A percentile compares a stretch with the other conserved stretches of the same genome.
These are phyloP conservation scores for Penicillium thymicola DNA, from an alignment of 2,329 filamentous ascomycete genomes.

Conservation along the genomic window DNA sequence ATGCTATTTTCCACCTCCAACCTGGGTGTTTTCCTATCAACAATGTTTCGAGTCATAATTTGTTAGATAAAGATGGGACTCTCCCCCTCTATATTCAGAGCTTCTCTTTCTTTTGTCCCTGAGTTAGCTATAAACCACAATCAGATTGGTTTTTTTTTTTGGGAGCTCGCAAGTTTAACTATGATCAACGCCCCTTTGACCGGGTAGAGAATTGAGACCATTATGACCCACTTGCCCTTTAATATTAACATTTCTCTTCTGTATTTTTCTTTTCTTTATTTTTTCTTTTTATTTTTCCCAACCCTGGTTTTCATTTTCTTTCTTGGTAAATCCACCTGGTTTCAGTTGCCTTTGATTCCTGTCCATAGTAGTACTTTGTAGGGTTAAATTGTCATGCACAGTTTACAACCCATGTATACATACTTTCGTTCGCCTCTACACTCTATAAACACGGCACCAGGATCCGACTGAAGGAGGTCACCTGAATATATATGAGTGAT, in stretches of 20 bases:
- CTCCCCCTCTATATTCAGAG: not conserved
- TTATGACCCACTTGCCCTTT: not conserved
- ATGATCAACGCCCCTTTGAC: conserved; percentile 15
- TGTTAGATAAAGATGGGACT: conserved; percentile 15
- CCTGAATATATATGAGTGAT: not conserved
- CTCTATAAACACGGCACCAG: not conserved
- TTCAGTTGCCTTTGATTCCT: conserved; percentile 1
- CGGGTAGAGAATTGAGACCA: not conserved
- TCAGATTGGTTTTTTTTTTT: not conserved
- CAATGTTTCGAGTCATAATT: not conserved
- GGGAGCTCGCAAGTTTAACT: conserved; percentile 6
- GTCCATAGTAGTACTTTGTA: not conserved
- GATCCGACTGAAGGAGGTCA: not conserved
- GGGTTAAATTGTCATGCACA: not conserved
- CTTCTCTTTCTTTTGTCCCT: not conserved
- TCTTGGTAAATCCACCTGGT: conserved; percentile 1
- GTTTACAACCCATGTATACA: too few relatives aligned
- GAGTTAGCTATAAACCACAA: not conserved
- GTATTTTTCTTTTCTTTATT: not conserved
- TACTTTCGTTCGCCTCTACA: too few relatives aligned
- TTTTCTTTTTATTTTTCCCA: not conserved
- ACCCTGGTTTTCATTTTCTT: not conserved
- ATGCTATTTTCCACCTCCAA: not conserved
- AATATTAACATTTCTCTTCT: not conserved
- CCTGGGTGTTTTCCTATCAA: conserved; percentile 13